Evolutionary conservation across 768 basidiomycete genomes (phyloP).

Genomic region (Termitomyces sp.): DNA sequence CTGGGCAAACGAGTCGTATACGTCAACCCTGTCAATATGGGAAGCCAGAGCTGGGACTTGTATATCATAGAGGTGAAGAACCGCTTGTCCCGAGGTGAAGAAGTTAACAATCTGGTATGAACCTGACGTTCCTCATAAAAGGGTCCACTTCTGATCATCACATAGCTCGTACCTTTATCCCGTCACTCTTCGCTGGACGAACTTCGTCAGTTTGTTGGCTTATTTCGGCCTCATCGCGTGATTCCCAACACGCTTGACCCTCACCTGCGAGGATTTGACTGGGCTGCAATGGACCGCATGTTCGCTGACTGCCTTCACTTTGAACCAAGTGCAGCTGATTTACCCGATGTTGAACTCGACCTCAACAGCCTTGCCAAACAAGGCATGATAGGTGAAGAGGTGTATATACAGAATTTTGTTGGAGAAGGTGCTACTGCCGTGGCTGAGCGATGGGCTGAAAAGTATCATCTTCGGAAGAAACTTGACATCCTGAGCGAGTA

Average conservation of each 20-base stretch:
- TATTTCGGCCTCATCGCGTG: slow-evolving; percentile 74
- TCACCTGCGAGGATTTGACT: slow-evolving; percentile 54
- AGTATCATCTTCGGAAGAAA: slow-evolving; percentile 35
- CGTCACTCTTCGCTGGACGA: slow-evolving; percentile 89
- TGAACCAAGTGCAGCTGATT: slow-evolving; percentile 10
- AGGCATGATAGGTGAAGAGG: slow-evolving; percentile 32
- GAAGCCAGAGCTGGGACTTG: slow-evolving; percentile 43
- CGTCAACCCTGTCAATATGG: slow-evolving; percentile 78
- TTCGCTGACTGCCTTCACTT: slow-evolving; percentile 53
- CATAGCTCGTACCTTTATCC: slow-evolving; percentile 73
- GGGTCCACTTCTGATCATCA: background rate
- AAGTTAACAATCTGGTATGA: slow-evolving; percentile 60
- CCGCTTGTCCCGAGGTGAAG: slow-evolving; percentile 33
- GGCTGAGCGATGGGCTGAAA: slow-evolving; percentile 53
- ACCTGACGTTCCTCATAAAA: background rate
- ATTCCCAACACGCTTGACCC: slow-evolving; percentile 75
- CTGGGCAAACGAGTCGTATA: slow-evolving; percentile 65
- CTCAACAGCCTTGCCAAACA: slow-evolving; percentile 9
- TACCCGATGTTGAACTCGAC: background rate
- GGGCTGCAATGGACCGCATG: slow-evolving; percentile 63
- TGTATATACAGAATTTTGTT: slow-evolving; percentile 60
- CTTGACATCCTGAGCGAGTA: slow-evolving; percentile 38
- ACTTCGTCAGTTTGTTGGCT: slow-evolving; percentile 68
- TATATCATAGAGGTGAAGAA: slow-evolving; percentile 34
- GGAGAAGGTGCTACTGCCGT: slow-evolving; percentile 42